Evolutionary conservation across 306 rosid genomes (phyloP), one percentile per base, ranked within the genome.

Genomic region (Acacia crassicarpa): DNA sequence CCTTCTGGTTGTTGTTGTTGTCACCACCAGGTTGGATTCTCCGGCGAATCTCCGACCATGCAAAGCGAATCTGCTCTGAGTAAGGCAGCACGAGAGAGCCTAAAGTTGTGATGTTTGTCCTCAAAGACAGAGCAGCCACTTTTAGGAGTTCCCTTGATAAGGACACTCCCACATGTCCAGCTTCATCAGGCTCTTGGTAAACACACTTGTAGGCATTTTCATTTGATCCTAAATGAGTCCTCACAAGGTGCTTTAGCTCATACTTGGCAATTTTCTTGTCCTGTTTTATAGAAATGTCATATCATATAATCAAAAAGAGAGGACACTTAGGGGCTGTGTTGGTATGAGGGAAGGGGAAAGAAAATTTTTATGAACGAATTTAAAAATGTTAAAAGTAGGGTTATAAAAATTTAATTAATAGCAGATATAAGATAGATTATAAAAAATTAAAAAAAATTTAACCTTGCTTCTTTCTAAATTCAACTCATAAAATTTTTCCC

Each of bases 31-130:
- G 72, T 84, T 58, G 58, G 4, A 51, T 68, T 79, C 81, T 93
- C 54, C 54, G 83, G 70, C 78, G 59, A 81, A 88, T 81, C 83
- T 75, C 59, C 1, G 85, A 80, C 86, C 91, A 86, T 4, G 67
- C 87, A 1, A 81, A 88, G 22, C 56, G 80, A 22, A 88, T 46
- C 67, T 85, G 91, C 89, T 92, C 92, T 0, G 89, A 90, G 80
- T 92, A 90, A 1, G 98, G 98, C 80, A 94, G 77, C 9, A 92
- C 92, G 11, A 81, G 87, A 32, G 90, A 91, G 40, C 93, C 90
- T 35, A 94, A 72, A 15, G 45, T 22, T 46, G 78, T 67, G 48
- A 89, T 83, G 56, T 92, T 94, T 9, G 41, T 89, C 85, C 84
- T 89, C 35, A 92, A 61, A 53, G 94, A 89, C n/a, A 84, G 86